A percentile compares a stretch with the other conserved stretches of the same genome.
phyloP scores from a whole-genome alignment of 176 grass and related monocot genomes.

The Aegilops longissima region DNA sequence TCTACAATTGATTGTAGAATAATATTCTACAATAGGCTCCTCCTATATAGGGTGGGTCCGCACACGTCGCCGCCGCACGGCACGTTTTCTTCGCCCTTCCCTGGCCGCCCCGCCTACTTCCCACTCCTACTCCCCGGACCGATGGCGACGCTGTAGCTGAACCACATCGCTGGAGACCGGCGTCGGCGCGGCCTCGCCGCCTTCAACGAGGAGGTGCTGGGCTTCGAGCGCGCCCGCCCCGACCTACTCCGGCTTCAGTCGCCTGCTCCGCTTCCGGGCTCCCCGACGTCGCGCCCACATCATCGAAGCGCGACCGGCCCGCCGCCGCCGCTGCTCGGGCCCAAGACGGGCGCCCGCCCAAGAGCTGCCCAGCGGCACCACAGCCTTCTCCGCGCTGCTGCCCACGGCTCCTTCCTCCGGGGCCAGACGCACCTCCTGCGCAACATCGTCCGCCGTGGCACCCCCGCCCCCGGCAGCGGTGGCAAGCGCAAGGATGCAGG shows the following conservation, averaged over 20 bases:
- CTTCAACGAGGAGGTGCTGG: slow-evolving; percentile 82
- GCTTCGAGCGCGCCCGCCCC: slow-evolving; percentile 71
- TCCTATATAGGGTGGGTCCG: no score
- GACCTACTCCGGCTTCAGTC: slow-evolving; percentile 51
- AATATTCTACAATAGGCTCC: no score
- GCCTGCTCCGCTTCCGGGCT: slow-evolving; percentile 58
- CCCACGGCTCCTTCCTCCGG: no score
- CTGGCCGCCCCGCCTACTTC: not conserved
- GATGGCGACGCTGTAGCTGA: slow-evolving; percentile 70
- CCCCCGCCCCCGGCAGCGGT: no score
- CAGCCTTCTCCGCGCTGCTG: slow-evolving; percentile 34
- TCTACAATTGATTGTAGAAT: no score
- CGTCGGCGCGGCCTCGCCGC: slow-evolving; percentile 62
- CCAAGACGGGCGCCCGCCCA: slow-evolving; percentile 12
- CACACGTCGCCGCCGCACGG: not conserved
- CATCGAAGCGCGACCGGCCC: slow-evolving; percentile 75
- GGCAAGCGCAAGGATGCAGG: no score
- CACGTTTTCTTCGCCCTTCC: not conserved
- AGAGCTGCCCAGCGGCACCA: slow-evolving; percentile 67
- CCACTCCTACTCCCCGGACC: not conserved
- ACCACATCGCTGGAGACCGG: slow-evolving; percentile 80
- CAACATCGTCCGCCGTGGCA: no score
- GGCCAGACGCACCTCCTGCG: no score
- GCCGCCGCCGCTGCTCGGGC: not conserved
- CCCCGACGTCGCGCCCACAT: slow-evolving; percentile 57